phyloP scores from a whole-genome alignment of 805 yeast species.

The Isabelozyma heimii region DNA sequence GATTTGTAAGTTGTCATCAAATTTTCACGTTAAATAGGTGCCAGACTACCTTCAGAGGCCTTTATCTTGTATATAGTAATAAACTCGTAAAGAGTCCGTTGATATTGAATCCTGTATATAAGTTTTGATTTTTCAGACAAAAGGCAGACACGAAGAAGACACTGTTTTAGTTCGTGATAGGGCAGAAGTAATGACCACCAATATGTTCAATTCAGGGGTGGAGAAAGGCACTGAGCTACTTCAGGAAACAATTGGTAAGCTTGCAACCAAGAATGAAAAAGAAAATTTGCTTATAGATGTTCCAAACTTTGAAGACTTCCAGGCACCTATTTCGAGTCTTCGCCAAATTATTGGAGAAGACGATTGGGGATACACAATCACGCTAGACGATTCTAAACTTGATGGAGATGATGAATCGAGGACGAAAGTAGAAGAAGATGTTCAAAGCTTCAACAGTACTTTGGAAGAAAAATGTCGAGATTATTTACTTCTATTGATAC shows the following conservation, averaged over 20 bases:
- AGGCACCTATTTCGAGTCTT: not conserved
- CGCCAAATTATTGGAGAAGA: slow-evolving; percentile 3
- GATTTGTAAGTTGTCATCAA: slow-evolving; percentile 11
- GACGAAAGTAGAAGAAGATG: slow-evolving; percentile 8
- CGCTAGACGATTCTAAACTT: slow-evolving; percentile 1
- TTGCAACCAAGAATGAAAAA: not conserved
- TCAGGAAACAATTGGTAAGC: not conserved
- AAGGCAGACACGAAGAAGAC: too few species aligned
- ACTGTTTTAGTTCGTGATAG: too few species aligned
- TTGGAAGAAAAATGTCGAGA: slow-evolving; percentile 18
- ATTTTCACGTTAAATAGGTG: too few species aligned
- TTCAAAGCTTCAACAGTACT: slow-evolving; percentile 18
- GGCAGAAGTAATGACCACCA: not conserved
- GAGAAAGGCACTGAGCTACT: not conserved
- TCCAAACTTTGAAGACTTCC: not conserved
- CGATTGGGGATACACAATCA: slow-evolving; percentile 2
- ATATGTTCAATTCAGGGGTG: not conserved
- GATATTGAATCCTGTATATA: not conserved
- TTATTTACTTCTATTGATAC: slow-evolving; percentile 16
- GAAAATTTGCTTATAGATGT: not conserved
- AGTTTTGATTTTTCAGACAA: not conserved
- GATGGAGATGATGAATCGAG: not conserved
- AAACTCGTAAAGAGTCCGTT: not conserved
- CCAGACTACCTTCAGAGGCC: not conserved
- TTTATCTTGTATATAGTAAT: not conserved